These are phyloP conservation scores for Xylaria nigripes DNA, from an alignment of 495 filamentous ascomycete genomes.

Conservation along the genomic window DNA sequence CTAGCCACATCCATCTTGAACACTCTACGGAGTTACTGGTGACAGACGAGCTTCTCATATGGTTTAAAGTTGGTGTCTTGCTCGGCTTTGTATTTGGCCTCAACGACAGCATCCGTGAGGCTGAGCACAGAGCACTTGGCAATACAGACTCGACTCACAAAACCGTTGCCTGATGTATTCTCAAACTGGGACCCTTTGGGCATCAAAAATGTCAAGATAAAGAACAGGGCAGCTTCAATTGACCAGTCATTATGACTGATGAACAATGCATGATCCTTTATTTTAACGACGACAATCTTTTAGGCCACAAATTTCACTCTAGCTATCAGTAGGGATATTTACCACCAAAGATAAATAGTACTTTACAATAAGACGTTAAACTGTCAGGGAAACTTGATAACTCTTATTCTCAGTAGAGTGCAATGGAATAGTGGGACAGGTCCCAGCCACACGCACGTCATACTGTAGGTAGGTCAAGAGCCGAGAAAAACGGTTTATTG, in stretches of 20 bases:
- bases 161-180: not conserved
- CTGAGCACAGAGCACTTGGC: not conserved
- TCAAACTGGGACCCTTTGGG: not conserved
- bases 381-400: no score
- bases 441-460: not conserved
- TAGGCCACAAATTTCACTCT: no score
- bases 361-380: no score
- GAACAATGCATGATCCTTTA: no score
- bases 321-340: no score
- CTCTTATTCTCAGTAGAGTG: no score
- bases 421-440: not conserved
- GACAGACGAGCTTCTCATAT: not conserved
- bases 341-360: no score
- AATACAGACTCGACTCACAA: not conserved
- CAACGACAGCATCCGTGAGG: not conserved
- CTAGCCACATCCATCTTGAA: not conserved
- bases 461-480: no score
- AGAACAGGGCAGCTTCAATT: not conserved
- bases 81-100: not conserved
- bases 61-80: not conserved
- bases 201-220: not conserved
- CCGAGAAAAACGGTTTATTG: not conserved
- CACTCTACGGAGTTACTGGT: not conserved
- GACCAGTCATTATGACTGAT: not conserved
- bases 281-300: no score